These are phyloP conservation scores for Pseudoscleropodium purum DNA, from an alignment of 225 moss, liverwort and hornwort species.

Conservation along the genomic window DNA sequence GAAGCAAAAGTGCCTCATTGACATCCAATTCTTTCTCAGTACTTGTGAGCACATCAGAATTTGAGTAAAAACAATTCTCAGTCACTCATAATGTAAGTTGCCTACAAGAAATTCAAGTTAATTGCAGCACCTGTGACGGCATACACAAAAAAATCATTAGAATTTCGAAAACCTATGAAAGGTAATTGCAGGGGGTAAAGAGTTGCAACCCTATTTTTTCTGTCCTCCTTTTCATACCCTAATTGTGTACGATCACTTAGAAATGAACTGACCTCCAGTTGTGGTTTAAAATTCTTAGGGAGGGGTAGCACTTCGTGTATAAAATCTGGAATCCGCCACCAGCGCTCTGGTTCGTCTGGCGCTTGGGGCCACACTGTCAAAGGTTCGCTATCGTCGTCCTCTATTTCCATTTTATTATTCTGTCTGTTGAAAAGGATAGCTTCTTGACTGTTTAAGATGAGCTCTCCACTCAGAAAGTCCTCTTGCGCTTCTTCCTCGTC, in stretches of 20 bases:
- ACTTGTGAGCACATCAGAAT: not conserved
- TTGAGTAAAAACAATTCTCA: not conserved
- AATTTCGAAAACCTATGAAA: not conserved
- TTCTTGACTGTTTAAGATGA: not conserved
- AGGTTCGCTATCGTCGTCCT: not conserved
- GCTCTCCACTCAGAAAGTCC: not conserved
- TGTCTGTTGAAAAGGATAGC: not conserved
- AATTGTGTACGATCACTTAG: not conserved
- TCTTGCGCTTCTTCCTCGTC: not conserved
- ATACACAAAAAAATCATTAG: not conserved
- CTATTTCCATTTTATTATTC: not conserved
- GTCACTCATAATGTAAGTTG: not conserved
- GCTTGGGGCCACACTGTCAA: constrained; percentile 1
- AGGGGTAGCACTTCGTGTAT: constrained; percentile 26
- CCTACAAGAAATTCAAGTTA: not conserved
- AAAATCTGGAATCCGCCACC: constrained; percentile 46
- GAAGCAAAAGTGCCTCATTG: not conserved
- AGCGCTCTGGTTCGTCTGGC: constrained; percentile 16
- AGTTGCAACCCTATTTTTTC: not conserved
- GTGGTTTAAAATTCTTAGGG: constrained; percentile 17
- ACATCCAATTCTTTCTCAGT: not conserved
- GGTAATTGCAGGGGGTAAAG: not conserved
- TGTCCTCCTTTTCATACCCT: not conserved
- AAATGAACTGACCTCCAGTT: constrained; percentile 20
- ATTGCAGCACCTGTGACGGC: not conserved